Conservation (phyloP, 1,284 basidiomycete species). For the Papiliotrema fonsecae region DNA sequence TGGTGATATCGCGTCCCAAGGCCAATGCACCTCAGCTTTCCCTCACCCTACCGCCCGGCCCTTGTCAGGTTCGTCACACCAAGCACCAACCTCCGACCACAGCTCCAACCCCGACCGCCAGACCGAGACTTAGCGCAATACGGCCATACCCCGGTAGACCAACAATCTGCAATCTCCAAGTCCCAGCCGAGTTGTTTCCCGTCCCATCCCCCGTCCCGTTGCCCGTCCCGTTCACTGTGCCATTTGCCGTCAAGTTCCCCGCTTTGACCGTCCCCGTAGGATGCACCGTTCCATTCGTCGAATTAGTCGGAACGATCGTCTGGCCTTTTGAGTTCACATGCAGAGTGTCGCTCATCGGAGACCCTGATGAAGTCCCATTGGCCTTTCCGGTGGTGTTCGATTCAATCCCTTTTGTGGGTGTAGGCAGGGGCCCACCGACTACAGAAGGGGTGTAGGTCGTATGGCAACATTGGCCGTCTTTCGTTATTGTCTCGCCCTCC, state of each 20-base stretch:
- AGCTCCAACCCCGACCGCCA: not conserved
- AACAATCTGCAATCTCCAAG: not conserved
- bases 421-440: conserved; percentile 11
- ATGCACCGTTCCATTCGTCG: not conserved
- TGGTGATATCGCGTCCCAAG: no score
- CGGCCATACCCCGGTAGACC: not conserved
- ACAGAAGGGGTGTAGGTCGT: conserved; percentile 32
- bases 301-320: not conserved
- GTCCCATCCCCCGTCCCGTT: not conserved
- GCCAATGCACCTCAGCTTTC: no score
- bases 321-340: not conserved
- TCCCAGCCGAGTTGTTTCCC: no score
- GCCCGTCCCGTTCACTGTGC: conserved; percentile 1
- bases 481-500: conserved; percentile 18
- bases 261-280: not conserved
- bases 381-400: not conserved
- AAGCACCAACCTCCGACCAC: not conserved
- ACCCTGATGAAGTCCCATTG: not conserved
- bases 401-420: not conserved
- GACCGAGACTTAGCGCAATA: not conserved
- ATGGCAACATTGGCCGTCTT: conserved; percentile 30
- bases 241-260: not conserved
- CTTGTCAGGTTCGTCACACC: no score
- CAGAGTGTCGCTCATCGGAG: not conserved
- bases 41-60: no score